Evolutionary conservation across 2,329 filamentous ascomycete species (phyloP).

Genomic region (Phialophora expanda): DNA sequence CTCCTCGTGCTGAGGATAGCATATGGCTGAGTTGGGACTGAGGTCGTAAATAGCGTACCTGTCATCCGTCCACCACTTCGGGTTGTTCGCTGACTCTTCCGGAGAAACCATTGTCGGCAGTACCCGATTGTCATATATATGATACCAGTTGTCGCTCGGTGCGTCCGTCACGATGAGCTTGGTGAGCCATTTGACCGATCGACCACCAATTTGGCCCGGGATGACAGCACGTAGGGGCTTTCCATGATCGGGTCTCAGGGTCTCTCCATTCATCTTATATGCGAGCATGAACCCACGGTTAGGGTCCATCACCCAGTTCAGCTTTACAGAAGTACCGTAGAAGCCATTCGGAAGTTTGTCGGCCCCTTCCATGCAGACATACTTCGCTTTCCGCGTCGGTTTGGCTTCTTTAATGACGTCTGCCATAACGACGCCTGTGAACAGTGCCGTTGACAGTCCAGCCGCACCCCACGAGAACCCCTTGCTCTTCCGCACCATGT

Average conservation of each 20-base stretch:
- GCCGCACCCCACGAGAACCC: constrained; percentile 94
- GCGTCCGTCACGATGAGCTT: constrained; percentile 75
- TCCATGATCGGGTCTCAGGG: constrained; percentile 81
- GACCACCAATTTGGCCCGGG: constrained; percentile 87
- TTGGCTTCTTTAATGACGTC: constrained; percentile 72
- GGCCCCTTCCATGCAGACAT: constrained; percentile 89
- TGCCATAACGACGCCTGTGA: constrained; percentile 78
- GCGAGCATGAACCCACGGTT: constrained; percentile 85
- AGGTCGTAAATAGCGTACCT: constrained; percentile 92
- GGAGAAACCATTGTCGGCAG: constrained; percentile 84
- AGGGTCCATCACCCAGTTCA: constrained; percentile 85
- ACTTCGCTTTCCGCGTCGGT: constrained; percentile 73
- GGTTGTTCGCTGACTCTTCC: constrained; percentile 74
- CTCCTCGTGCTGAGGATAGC: constrained; percentile 80
- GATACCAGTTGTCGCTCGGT: constrained; percentile 93
- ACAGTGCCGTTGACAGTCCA: constrained; percentile 83
- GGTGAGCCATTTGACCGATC: constrained; percentile 93
- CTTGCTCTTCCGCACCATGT: constrained; percentile 85
- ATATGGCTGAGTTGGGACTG: constrained; percentile 82
- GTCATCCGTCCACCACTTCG: constrained; percentile 84
- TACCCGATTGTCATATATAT: constrained; percentile 91
- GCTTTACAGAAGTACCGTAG: constrained; percentile 85
- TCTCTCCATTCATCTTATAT: constrained; percentile 87
- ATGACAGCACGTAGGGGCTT: constrained; percentile 82
- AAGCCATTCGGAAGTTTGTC: constrained; percentile 86